phyloP scores from a whole-genome alignment of 768 basidiomycete genomes.

The Suillus weaverae region DNA sequence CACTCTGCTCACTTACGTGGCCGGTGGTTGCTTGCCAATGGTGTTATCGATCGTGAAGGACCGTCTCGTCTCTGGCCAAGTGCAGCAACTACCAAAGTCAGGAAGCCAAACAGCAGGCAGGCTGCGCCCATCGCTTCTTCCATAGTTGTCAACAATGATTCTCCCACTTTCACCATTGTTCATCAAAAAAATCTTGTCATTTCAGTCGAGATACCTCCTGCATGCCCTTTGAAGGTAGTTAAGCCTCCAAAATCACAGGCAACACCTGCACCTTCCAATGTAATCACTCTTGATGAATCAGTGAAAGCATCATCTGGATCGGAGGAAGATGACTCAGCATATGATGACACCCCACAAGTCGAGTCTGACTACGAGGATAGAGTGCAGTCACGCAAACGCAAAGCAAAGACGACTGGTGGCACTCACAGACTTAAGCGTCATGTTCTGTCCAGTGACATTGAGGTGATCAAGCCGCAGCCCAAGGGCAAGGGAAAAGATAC shows the following conservation, averaged over 20 bases:
- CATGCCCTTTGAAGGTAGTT: not conserved
- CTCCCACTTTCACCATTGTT: not conserved
- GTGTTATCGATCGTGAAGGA: not conserved
- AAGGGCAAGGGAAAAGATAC: not conserved
- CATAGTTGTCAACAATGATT: not conserved
- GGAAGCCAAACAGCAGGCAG: constrained; percentile 14
- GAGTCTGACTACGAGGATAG: not conserved
- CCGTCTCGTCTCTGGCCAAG: not conserved
- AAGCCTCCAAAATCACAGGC: not conserved
- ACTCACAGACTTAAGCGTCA: not conserved
- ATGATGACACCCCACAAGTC: not conserved
- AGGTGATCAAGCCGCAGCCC: not conserved
- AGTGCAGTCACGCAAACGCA: not conserved
- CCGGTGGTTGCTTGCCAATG: not conserved
- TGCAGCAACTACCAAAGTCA: not conserved
- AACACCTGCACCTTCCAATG: not conserved
- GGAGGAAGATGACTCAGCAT: not conserved
- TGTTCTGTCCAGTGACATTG: not conserved
- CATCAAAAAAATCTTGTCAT: not conserved
- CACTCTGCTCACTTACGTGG: too few relatives aligned
- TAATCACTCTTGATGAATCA: not conserved
- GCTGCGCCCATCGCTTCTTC: not conserved
- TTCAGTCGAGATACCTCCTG: not conserved
- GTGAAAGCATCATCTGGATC: not conserved
- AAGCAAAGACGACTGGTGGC: not conserved